Conservation (phyloP, 2,329 filamentous ascomycete species). For the Alternaria conjuncta region DNA sequence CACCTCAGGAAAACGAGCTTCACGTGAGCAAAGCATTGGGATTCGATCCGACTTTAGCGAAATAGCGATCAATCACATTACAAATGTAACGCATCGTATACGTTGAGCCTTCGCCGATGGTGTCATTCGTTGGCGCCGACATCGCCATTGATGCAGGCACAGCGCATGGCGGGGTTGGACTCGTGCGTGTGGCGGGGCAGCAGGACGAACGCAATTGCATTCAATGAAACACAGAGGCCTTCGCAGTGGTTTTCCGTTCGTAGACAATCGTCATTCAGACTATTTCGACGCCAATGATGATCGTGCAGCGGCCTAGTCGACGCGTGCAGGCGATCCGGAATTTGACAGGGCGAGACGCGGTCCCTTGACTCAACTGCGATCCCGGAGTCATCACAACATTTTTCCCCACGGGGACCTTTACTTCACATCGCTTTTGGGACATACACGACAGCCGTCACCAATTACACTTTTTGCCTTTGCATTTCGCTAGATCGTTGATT, state of each 20-base stretch:
- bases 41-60: background rate
- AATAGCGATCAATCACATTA: background rate
- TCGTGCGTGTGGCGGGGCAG: constrained; percentile 9
- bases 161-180: constrained; percentile 8
- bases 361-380: constrained; percentile 38
- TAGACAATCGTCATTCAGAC: background rate
- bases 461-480: constrained; percentile 4
- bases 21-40: background rate
- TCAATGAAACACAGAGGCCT: background rate
- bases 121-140: constrained; percentile 9
- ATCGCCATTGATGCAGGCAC: constrained; percentile 16
- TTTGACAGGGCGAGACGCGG: constrained; percentile 11
- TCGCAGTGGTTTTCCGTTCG: background rate
- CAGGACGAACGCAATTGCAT: background rate
- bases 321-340: constrained; percentile 9
- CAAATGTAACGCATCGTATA: background rate
- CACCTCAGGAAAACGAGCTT: too few species aligned
- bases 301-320: background rate
- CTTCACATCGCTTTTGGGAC: constrained; percentile 2
- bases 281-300: background rate
- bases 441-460: constrained; percentile 8
- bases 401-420: constrained; percentile 31
- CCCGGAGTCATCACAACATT: constrained; percentile 33
- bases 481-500: constrained; percentile 6
- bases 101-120: background rate